Evolutionary conservation across 352 stramenopile species (phyloP), one percentile per base, ranked within the genome.

Genomic region (Phytophthora melonis): DNA sequence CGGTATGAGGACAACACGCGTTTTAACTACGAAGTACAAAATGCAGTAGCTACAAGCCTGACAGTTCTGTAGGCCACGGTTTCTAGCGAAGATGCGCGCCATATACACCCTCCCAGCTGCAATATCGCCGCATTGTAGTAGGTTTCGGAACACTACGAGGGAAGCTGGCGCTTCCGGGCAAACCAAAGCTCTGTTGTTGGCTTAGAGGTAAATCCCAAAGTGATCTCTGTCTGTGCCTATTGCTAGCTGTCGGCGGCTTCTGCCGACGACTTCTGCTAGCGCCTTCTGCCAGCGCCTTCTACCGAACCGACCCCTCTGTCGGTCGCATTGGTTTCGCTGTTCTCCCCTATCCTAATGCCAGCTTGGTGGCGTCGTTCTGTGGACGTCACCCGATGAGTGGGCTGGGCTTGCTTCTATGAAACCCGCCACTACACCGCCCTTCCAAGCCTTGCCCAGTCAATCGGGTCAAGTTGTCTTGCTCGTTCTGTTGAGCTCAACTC

Each of bases 51-150:
- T n/a, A n/a, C n/a, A n/a, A n/a, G n/a, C n/a, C n/a, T n/a, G n/a
- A n/a, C n/a, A n/a, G n/a, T n/a, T n/a, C n/a, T n/a, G n/a, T n/a
- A n/a, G n/a, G n/a, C n/a, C n/a, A n/a, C n/a, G n/a, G n/a, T n/a
- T n/a, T n/a, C n/a, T n/a, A n/a, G n/a, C n/a, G n/a, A n/a, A n/a
- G n/a, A n/a, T n/a, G n/a, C n/a, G n/a, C n/a, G n/a, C n/a, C n/a
- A n/a, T n/a, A n/a, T n/a, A n/a, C n/a, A n/a, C n/a, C n/a, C n/a
- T n/a, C n/a, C n/a, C n/a, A n/a, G n/a, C n/a, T n/a, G n/a, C n/a
- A n/a, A 70, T 62, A 66, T 66, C 50, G 34, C n/a, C n/a, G n/a
- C n/a, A n/a, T 54, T 67, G 61, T 54, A 68, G 61, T 60, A 34
- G 61, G 32, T 47, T 21, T 68, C 23, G 16, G 21, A 55, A 65